phyloP scores from a whole-genome alignment of 768 basidiomycete genomes.

The Tylopilus subfusipes region DNA sequence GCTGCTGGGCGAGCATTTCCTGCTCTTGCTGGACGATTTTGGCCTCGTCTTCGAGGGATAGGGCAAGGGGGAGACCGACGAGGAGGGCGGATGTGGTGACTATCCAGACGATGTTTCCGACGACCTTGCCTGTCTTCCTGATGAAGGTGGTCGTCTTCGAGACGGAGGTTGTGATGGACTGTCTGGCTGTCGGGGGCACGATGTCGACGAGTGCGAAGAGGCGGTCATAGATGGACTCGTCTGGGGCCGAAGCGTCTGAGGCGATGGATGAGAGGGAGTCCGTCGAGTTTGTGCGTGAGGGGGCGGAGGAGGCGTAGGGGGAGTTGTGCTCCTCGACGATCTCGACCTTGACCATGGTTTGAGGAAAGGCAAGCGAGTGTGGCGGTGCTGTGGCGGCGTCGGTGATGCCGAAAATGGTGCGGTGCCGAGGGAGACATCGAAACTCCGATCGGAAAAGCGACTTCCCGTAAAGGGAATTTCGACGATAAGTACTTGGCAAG shows the following conservation, averaged over 20 bases:
- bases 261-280: slow-evolving; percentile 77
- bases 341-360: slow-evolving; percentile 93
- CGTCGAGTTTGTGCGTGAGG: slow-evolving; percentile 65
- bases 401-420: slow-evolving; percentile 20
- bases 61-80: slow-evolving; percentile 88
- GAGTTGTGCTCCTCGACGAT: slow-evolving; percentile 78
- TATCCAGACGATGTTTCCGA: slow-evolving; percentile 92
- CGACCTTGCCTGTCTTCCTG: slow-evolving; percentile 63
- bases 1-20: slow-evolving; percentile 90
- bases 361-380: slow-evolving; percentile 1
- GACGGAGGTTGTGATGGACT: slow-evolving; percentile 60
- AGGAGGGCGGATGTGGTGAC: slow-evolving; percentile 91
- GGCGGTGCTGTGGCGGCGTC: slow-evolving; percentile 21
- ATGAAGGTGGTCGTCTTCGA: slow-evolving; percentile 59
- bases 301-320: slow-evolving; percentile 72
- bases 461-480: slow-evolving; percentile 6
- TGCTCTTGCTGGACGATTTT: slow-evolving; percentile 92
- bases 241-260: slow-evolving; percentile 61
- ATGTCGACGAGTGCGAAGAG: slow-evolving; percentile 93
- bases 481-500: slow-evolving; percentile 28
- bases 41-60: slow-evolving; percentile 94
- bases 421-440: slow-evolving; percentile 27
- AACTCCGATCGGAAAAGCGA: slow-evolving; percentile 24
- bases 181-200: slow-evolving; percentile 86
- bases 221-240: slow-evolving; percentile 87